phyloP scores from a whole-genome alignment of 1,284 basidiomycete species.

The Apiotrichum siamense region DNA sequence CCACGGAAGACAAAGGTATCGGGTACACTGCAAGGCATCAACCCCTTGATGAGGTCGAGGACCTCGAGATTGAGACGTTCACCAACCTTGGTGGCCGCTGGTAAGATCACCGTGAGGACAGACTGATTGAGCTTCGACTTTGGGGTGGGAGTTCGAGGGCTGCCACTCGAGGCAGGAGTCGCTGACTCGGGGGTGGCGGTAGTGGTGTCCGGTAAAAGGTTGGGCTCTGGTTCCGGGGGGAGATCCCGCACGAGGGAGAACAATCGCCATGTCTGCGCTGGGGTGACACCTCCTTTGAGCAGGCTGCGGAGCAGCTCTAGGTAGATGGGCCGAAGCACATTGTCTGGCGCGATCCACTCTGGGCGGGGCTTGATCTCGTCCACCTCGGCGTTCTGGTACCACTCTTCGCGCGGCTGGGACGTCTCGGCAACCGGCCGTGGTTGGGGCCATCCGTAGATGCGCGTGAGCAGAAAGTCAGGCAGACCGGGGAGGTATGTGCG shows the following conservation, averaged over 20 bases:
- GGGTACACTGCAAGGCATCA: slow-evolving; percentile 38
- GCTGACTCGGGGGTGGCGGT: not conserved
- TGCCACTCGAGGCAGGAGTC: not conserved
- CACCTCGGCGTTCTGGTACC: slow-evolving; percentile 20
- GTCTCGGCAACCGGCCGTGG: slow-evolving; percentile 32
- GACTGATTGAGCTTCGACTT: not conserved
- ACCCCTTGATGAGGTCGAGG: slow-evolving; percentile 34
- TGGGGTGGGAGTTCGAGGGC: not conserved
- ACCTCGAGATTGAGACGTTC: slow-evolving; percentile 36
- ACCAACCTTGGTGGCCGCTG: not conserved
- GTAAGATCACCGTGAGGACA: not conserved
- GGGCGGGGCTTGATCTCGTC: slow-evolving; percentile 10
- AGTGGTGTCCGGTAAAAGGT: not conserved
- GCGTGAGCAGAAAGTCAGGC: slow-evolving; percentile 29
- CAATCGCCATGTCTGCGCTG: slow-evolving; percentile 35
- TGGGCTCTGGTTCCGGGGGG: slow-evolving; percentile 6
- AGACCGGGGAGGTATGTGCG: slow-evolving; percentile 27
- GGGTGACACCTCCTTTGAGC: slow-evolving; percentile 35
- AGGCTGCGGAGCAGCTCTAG: slow-evolving; percentile 29
- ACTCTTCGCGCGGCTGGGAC: slow-evolving; percentile 33
- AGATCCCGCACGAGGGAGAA: slow-evolving; percentile 34
- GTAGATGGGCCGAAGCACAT: slow-evolving; percentile 25
- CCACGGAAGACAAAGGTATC: slow-evolving; percentile 37
- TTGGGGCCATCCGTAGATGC: slow-evolving; percentile 29
- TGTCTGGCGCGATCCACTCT: slow-evolving; percentile 22